phyloP scores from a whole-genome alignment of 495 filamentous ascomycete genomes.

The Astrocystis sublimbata region DNA sequence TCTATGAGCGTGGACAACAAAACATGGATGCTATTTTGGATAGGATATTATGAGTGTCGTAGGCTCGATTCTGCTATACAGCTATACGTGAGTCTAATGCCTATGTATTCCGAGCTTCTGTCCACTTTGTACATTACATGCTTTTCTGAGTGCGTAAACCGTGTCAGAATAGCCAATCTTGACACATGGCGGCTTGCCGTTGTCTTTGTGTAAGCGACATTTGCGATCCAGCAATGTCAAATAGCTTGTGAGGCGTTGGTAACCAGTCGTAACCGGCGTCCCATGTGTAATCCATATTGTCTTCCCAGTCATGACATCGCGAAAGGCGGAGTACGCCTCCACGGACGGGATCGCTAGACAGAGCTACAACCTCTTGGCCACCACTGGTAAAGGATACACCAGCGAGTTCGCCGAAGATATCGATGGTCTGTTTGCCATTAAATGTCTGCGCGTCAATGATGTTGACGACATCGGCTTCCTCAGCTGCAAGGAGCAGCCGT shows the following conservation, averaged over 20 bases:
- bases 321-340: slow-evolving; percentile 82
- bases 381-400: slow-evolving; percentile 73
- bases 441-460: slow-evolving; percentile 75
- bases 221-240: slow-evolving; percentile 26
- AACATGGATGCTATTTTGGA: background rate
- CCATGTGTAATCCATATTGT: slow-evolving; percentile 32
- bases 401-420: slow-evolving; percentile 84
- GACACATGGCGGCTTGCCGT: slow-evolving; percentile 31
- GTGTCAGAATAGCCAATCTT: slow-evolving; percentile 39
- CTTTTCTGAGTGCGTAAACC: background rate
- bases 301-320: slow-evolving; percentile 53
- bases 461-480: slow-evolving; percentile 80
- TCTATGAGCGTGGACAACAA: too few species aligned
- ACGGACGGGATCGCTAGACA: slow-evolving; percentile 71
- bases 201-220: slow-evolving; percentile 31
- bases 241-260: slow-evolving; percentile 31
- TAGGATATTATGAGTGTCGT: background rate
- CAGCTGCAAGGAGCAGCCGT: slow-evolving; percentile 72
- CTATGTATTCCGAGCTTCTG: slow-evolving; percentile 1
- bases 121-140: background rate
- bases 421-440: slow-evolving; percentile 68
- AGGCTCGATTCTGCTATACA: background rate
- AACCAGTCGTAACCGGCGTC: slow-evolving; percentile 38
- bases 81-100: slow-evolving; percentile 3
- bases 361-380: slow-evolving; percentile 69